These are phyloP conservation scores for Hemisphaericaspora xylofermentans DNA, from an alignment of 1,139 yeast genomes.

Conservation along the genomic window DNA sequence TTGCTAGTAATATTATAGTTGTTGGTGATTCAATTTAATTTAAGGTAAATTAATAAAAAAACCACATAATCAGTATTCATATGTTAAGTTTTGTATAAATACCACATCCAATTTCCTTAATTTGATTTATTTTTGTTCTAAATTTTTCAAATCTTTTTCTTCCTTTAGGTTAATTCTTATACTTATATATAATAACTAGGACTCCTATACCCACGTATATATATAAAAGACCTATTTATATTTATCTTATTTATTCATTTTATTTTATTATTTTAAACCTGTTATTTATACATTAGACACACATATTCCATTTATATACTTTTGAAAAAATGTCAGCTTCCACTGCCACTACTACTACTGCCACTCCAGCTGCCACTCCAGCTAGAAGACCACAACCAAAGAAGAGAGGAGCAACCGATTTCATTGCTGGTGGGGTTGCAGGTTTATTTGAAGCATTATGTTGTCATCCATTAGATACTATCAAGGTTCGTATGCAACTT, in stretches of 20 bases:
- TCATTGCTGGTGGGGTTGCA: constrained; percentile 95
- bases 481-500: constrained; percentile 95
- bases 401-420: constrained; percentile 60
- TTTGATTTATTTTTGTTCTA: neutral
- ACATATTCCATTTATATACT: neutral
- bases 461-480: constrained; percentile 94
- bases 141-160: neutral
- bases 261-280: neutral
- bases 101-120: constrained; percentile 3
- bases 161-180: too few species aligned
- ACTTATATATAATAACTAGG: too few species aligned
- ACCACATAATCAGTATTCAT: neutral
- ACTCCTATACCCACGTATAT: too few species aligned
- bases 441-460: constrained; percentile 94
- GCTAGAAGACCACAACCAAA: constrained; percentile 22
- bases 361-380: constrained; percentile 5
- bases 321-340: constrained; percentile 18
- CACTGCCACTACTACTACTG: constrained; percentile 5
- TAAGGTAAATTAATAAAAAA: too few species aligned
- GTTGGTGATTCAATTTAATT: too few species aligned
- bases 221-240: too few species aligned
- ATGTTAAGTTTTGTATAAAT: constrained; percentile 3
- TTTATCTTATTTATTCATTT: neutral
- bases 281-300: constrained; percentile 2
- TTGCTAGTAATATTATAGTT: too few species aligned